These are phyloP conservation scores for Coemansia sp. DNA, from an alignment of 192 early-diverging fungal genomes.

Conservation along the genomic window DNA sequence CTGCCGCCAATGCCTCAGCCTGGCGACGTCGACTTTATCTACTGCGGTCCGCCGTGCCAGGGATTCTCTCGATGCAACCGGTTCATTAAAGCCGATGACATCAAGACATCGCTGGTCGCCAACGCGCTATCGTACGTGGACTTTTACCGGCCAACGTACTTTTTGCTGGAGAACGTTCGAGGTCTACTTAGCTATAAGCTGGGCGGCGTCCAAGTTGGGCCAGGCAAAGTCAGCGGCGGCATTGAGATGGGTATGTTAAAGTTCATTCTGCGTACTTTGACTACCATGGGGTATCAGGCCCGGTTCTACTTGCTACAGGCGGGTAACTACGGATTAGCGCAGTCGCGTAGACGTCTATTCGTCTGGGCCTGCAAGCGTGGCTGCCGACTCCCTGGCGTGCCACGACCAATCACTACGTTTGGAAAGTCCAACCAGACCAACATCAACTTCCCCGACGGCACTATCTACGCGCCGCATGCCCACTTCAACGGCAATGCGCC, in stretches of 20 bases:
- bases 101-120: constrained; percentile 65
- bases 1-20: constrained; percentile 67
- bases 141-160: constrained; percentile 65
- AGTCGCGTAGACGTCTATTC: constrained; percentile 66
- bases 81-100: constrained; percentile 61
- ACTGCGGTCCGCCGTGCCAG: constrained; percentile 75
- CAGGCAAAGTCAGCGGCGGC: constrained; percentile 53
- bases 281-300: constrained; percentile 68
- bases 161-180: constrained; percentile 71
- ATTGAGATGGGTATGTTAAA: constrained; percentile 66
- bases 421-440: constrained; percentile 35
- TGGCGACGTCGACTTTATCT: constrained; percentile 68
- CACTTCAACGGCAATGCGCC: constrained; percentile 57
- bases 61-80: constrained; percentile 67
- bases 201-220: constrained; percentile 61
- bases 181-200: constrained; percentile 58
- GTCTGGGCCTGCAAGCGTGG: constrained; percentile 64
- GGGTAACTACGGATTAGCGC: constrained; percentile 63
- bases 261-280: constrained; percentile 64
- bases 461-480: constrained; percentile 42
- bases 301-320: constrained; percentile 66
- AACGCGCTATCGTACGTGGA: constrained; percentile 70
- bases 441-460: constrained; percentile 50
- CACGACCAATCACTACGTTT: constrained; percentile 59
- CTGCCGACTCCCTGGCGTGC: constrained; percentile 57